Conservation (phyloP, 148 eudicot species). For the Rhododendron simsii region DNA sequence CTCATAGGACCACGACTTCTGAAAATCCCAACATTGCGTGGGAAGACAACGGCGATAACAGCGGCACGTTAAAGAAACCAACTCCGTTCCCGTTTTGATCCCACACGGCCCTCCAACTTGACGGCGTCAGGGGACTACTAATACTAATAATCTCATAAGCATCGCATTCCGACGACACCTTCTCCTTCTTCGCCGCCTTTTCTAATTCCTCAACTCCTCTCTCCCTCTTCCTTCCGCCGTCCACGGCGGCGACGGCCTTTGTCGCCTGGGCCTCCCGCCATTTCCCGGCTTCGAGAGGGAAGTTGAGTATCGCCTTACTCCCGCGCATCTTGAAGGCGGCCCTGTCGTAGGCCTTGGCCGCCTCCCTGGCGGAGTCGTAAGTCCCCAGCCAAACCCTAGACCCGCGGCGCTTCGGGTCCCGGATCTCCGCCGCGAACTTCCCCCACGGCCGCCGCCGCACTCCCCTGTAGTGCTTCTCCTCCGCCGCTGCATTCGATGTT, state of each 20-base stretch:
- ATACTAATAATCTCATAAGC: no score
- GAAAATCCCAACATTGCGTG: constrained; percentile 31
- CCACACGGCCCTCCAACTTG: constrained; percentile 48
- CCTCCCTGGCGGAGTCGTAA: constrained; percentile 47
- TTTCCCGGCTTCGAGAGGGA: constrained; percentile 48
- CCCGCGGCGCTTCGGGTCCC: constrained; percentile 51
- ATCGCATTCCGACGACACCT: constrained; percentile 6
- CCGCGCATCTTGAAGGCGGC: constrained; percentile 57
- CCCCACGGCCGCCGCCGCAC: constrained; percentile 59
- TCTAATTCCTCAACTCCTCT: constrained; percentile 6
- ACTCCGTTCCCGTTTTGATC: constrained; percentile 26
- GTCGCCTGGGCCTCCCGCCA: neutral
- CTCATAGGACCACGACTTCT: constrained; percentile 9
- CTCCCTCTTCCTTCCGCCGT: constrained; percentile 13
- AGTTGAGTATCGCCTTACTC: constrained; percentile 53
- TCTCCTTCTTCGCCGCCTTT: constrained; percentile 24
- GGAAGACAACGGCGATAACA: constrained; percentile 52
- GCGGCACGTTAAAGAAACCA: constrained; percentile 32
- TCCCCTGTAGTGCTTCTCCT: constrained; percentile 44
- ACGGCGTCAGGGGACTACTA: constrained; percentile 18
- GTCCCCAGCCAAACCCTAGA: constrained; percentile 63
- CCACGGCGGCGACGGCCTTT: neutral
- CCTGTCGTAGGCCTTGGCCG: constrained; percentile 54
- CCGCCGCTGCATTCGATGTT: neutral
- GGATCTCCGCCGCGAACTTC: constrained; percentile 60